phyloP scores from a whole-genome alignment of 2,329 filamentous ascomycete genomes.

The Fusarium begoniae region DNA sequence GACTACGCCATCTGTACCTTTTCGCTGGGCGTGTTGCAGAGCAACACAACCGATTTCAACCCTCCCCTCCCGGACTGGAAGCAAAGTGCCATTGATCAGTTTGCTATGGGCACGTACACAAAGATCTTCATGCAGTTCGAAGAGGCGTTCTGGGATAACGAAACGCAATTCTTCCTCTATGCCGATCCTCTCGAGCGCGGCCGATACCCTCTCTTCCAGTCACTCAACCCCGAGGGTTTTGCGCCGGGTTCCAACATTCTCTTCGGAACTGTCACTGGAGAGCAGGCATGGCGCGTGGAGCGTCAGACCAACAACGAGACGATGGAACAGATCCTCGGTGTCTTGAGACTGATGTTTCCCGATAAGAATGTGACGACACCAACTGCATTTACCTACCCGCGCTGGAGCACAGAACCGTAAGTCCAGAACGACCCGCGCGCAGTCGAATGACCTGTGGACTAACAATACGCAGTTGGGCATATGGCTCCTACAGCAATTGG shows the following conservation, averaged over 20 bases:
- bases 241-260: constrained; percentile 69
- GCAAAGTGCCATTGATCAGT: constrained; percentile 67
- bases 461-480: constrained; percentile 50
- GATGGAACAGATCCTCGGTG: constrained; percentile 63
- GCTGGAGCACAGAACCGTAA: constrained; percentile 40
- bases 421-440: neutral
- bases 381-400: constrained; percentile 66
- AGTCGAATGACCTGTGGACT: neutral
- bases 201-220: constrained; percentile 69
- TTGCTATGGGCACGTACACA: constrained; percentile 76
- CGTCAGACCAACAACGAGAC: constrained; percentile 67
- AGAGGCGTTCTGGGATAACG: constrained; percentile 68
- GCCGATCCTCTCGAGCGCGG: constrained; percentile 54
- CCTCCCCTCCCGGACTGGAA: constrained; percentile 73
- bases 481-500: constrained; percentile 75
- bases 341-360: constrained; percentile 70
- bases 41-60: constrained; percentile 65
- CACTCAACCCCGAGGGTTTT: constrained; percentile 66
- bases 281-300: constrained; percentile 61
- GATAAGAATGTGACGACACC: constrained; percentile 66
- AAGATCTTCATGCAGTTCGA: constrained; percentile 78
- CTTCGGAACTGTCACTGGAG: constrained; percentile 61
- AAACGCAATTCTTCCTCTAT: constrained; percentile 57
- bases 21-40: constrained; percentile 73
- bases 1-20: constrained; percentile 74